These are phyloP conservation scores for Astrothelium subdiscretum DNA, from an alignment of 495 filamentous ascomycete species.

Conservation along the genomic window DNA sequence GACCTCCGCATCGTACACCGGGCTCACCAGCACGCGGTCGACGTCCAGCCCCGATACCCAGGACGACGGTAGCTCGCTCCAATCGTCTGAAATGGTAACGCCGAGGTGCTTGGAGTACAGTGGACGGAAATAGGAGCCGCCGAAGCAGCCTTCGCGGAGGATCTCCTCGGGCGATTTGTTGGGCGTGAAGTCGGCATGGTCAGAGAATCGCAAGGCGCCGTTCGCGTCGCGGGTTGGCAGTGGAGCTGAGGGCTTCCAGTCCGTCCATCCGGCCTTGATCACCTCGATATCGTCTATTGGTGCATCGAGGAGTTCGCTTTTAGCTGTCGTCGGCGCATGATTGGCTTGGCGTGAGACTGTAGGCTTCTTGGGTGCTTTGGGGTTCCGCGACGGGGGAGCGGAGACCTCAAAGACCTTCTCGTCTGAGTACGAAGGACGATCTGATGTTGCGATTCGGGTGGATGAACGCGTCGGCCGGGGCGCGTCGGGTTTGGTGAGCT, in stretches of 20 bases:
- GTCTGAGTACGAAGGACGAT: conserved; percentile 13
- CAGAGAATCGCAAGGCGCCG: conserved; percentile 31
- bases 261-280: conserved; percentile 30
- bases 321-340: neutral
- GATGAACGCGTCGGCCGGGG: conserved; percentile 25
- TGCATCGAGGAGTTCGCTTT: neutral
- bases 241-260: conserved; percentile 27
- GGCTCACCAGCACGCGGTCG: conserved; percentile 23
- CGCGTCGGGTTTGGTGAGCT: conserved; percentile 7
- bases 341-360: neutral
- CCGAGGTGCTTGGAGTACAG: conserved; percentile 29
- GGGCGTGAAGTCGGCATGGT: conserved; percentile 33
- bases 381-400: conserved; percentile 3
- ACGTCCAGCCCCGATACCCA: conserved; percentile 32
- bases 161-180: conserved; percentile 40
- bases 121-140: conserved; percentile 37
- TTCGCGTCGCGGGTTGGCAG: conserved; percentile 29
- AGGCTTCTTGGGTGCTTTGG: neutral
- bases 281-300: conserved; percentile 21
- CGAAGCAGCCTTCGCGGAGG: conserved; percentile 36
- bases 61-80: conserved; percentile 28
- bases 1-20: conserved; percentile 30
- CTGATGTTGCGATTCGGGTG: conserved; percentile 24
- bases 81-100: conserved; percentile 31
- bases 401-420: conserved; percentile 17